phyloP scores from a whole-genome alignment of 805 yeast genomes.

The Sungouiozyma intestinalis region DNA sequence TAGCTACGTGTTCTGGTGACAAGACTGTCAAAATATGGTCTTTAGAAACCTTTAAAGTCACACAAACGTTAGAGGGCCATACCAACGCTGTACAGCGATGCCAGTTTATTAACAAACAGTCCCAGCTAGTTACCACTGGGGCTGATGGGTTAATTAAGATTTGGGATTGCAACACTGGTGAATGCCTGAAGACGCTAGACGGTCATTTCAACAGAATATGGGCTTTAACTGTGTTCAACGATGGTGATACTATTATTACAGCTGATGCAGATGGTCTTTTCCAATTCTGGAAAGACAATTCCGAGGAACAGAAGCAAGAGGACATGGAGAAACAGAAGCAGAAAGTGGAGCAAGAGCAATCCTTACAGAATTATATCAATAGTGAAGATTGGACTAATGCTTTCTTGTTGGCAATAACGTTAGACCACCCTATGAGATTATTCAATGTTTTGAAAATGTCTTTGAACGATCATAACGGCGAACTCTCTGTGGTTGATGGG shows the following conservation, averaged over 20 bases:
- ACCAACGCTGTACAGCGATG: slow-evolving; percentile 85
- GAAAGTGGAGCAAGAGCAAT: slow-evolving; percentile 81
- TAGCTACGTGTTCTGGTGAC: slow-evolving; percentile 88
- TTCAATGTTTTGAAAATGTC: slow-evolving; percentile 65
- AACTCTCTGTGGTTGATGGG: slow-evolving; percentile 32
- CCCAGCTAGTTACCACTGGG: slow-evolving; percentile 63
- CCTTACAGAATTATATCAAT: slow-evolving; percentile 61
- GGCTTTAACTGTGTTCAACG: slow-evolving; percentile 63
- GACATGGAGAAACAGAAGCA: slow-evolving; percentile 41
- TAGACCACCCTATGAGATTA: slow-evolving; percentile 84
- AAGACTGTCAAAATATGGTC: slow-evolving; percentile 87
- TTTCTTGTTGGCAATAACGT: slow-evolving; percentile 68
- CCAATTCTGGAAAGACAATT: slow-evolving; percentile 80
- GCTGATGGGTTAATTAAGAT: slow-evolving; percentile 92
- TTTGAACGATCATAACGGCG: slow-evolving; percentile 29
- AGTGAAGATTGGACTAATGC: slow-evolving; percentile 82
- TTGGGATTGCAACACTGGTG: slow-evolving; percentile 76
- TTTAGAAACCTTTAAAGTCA: slow-evolving; percentile 61
- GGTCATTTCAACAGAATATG: slow-evolving; percentile 93
- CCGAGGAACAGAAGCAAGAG: slow-evolving; percentile 54
- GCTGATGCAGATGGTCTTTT: slow-evolving; percentile 96
- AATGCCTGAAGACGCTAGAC: slow-evolving; percentile 74
- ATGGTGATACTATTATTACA: slow-evolving; percentile 60
- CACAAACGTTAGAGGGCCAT: slow-evolving; percentile 86
- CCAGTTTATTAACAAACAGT: slow-evolving; percentile 52